Percentiles rank a stretch among this genome's conserved stretches.
These are phyloP conservation scores for Diophrys sp. DNA, from an alignment of 73 alveolate species.

Conservation along the genomic window DNA sequence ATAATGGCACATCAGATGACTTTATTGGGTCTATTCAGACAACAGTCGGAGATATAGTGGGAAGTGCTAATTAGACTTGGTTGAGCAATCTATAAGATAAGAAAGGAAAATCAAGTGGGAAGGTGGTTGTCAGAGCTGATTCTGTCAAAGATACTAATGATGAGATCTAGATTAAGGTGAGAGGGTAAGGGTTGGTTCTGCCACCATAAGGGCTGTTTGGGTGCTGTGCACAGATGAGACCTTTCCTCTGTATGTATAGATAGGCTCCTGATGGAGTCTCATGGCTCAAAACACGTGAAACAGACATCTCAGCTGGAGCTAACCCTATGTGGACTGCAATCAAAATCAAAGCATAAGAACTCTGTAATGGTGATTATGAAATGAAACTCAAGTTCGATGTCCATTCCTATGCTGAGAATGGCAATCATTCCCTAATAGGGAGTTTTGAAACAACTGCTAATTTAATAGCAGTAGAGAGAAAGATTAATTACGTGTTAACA, in stretches of 20 bases:
- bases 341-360: conserved; percentile 15
- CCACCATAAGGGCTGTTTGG: no score
- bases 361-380: conserved; percentile 28
- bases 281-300: conserved; percentile 11
- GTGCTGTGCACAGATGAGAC: conserved; percentile 41
- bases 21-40: conserved; percentile 34
- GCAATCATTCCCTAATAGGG: conserved; percentile 30
- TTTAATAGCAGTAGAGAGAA: neutral
- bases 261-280: conserved; percentile 15
- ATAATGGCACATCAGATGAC: conserved; percentile 8
- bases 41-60: conserved; percentile 19
- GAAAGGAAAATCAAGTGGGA: conserved; percentile 25
- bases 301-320: neutral
- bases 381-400: conserved; percentile 13
- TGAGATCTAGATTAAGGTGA: neutral
- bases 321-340: conserved; percentile 23
- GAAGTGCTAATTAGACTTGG: conserved; percentile 27
- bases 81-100: conserved; percentile 15
- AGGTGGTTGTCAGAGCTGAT: conserved; percentile 31
- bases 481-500: neutral
- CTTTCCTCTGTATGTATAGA: conserved; percentile 28
- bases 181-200: neutral
- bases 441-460: conserved; percentile 12
- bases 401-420: conserved; percentile 2
- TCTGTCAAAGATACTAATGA: conserved; percentile 25